Evolutionary conservation across 495 filamentous ascomycete genomes (phyloP).

Genomic region (Aspergillus hancockii): DNA sequence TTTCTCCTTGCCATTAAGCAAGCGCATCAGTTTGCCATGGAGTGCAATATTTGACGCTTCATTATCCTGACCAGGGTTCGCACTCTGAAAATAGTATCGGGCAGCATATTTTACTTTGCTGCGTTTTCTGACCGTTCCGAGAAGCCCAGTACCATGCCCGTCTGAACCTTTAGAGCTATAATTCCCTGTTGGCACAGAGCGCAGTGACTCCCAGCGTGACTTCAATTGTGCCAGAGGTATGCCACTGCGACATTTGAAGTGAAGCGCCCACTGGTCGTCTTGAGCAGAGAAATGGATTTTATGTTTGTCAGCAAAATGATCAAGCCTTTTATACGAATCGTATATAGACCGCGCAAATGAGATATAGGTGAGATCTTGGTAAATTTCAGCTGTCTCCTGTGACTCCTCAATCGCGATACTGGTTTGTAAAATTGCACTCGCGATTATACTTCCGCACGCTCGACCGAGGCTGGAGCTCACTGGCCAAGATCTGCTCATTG

Average conservation of each 20-base stretch:
- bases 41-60: neutral
- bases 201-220: neutral
- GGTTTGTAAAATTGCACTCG: constrained; percentile 11
- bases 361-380: constrained; percentile 1
- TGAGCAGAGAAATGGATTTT: constrained; percentile 19
- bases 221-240: neutral
- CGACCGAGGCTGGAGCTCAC: constrained; percentile 11
- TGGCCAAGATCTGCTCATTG: constrained; percentile 12
- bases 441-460: constrained; percentile 12
- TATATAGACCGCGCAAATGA: neutral
- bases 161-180: neutral
- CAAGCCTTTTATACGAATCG: neutral
- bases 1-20: neutral
- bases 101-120: neutral
- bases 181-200: neutral
- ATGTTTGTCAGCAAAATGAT: constrained; percentile 5
- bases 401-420: constrained; percentile 12
- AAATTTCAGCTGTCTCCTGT: neutral
- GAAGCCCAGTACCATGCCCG: too few species aligned
- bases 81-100: neutral
- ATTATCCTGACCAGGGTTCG: neutral
- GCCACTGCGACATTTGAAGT: neutral
- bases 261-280: constrained; percentile 26
- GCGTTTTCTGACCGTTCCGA: too few species aligned
- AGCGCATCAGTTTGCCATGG: neutral